Base-by-base conservation (phyloP, 225 moss, liverwort and hornwort genomes). In the Bryoerythrophyllum caledonicum region DNA sequence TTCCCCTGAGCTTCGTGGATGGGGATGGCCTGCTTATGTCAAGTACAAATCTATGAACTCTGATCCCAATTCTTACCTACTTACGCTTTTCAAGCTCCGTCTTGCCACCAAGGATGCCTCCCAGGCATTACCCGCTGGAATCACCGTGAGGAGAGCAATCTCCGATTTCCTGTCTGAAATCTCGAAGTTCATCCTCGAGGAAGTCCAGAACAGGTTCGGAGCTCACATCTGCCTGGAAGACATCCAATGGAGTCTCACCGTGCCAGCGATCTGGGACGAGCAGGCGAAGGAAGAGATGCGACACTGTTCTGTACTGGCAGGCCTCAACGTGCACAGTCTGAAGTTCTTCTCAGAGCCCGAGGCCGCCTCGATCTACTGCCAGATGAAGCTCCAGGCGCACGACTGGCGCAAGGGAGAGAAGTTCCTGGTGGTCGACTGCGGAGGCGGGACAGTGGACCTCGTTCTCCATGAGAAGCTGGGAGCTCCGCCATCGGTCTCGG, bases 221-320 rank as follows among this genome's bases (percentile, higher is more conserved):
- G 0, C n/a, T 3, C 78, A 81, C 28, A 24, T 83, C 14, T 34
- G 35, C 54, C 21, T 67, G 11, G 64, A 78, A 1, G 83, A 83
- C 4, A 16, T 86, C 25, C 72, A 86, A 23, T 85, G 85, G 82
- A 82, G 85, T 30, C 16, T 88, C 6, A 85, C 85, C 0, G 80
- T 88, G 10, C 87, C 85, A 10, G 80, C 74, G 44, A 78, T 88
- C 8, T 88, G 80, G 87, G 75, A 88, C 65, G 67, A 34, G 16
- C 25, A 63, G 12, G 70, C 74, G 0, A 85, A 82, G 44, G 0
- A 58, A 15, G 74, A 76, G 37, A 82, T 85, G 80, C 44, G 65
- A 17, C 0, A 0, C 9, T 78, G 43, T 8, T 1, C 58, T 0
- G 52, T 56, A 24, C 12, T 70, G 21, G 85, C 88, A 53, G 82